Evolutionary conservation across 768 basidiomycete species (phyloP).

Genomic region (Dioszegia hungarica): DNA sequence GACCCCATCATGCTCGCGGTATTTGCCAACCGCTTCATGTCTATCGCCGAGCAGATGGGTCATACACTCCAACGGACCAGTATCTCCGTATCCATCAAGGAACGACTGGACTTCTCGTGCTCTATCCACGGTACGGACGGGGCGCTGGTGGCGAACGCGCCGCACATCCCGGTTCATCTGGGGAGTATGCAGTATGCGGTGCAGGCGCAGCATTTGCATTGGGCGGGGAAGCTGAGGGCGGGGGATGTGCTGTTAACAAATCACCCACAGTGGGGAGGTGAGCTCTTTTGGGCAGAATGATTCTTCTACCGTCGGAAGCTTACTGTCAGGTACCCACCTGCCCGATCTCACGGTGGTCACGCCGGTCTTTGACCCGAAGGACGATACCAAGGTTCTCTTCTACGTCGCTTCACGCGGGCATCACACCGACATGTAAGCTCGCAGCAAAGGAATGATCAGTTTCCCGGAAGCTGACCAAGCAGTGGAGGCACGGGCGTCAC

Average conservation of each 20-base stretch:
- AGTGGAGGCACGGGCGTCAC: conserved; percentile 19
- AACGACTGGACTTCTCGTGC: conserved; percentile 33
- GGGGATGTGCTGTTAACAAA: conserved; percentile 36
- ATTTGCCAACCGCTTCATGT: conserved; percentile 26
- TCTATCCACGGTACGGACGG: conserved; percentile 35
- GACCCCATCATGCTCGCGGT: conserved; percentile 25
- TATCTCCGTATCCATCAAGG: conserved; percentile 27
- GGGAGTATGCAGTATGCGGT: conserved; percentile 34
- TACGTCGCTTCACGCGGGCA: conserved; percentile 7
- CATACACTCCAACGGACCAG: conserved; percentile 29
- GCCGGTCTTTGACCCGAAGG: conserved; percentile 24
- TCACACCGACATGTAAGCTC: conserved; percentile 14
- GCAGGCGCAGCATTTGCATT: conserved; percentile 19
- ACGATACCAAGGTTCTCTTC: conserved; percentile 12
- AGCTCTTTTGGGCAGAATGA: neutral
- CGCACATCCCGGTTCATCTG: conserved; percentile 34
- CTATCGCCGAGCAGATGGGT: conserved; percentile 37
- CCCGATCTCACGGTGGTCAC: conserved; percentile 33
- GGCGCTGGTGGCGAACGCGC: conserved; percentile 39
- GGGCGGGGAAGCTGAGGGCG: conserved; percentile 11
- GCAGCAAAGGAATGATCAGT: no score
- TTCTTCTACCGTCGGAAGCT: no score
- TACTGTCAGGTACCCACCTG: conserved; percentile 18
- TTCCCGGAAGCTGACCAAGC: neutral
- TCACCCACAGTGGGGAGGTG: conserved; percentile 12